These are phyloP conservation scores for Stemphylium beticola DNA, from an alignment of 2,329 filamentous ascomycete species.

Conservation along the genomic window DNA sequence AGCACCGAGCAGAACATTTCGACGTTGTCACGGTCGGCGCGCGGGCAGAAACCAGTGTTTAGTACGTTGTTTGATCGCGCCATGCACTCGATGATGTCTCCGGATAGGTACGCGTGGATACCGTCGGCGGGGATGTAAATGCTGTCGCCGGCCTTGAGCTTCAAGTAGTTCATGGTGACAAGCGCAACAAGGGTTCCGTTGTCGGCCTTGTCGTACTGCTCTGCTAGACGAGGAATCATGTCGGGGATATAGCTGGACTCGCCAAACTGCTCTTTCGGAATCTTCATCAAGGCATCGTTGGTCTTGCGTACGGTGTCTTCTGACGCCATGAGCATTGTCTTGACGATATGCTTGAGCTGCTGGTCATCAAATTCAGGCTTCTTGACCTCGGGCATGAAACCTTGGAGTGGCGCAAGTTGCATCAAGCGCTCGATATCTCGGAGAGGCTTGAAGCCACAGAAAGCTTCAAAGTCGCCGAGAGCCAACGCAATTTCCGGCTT, in stretches of 20 bases:
- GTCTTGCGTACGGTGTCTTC: conserved; percentile 60
- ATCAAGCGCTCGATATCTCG: conserved; percentile 65
- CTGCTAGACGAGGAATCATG: conserved; percentile 68
- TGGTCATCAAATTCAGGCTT: conserved; percentile 62
- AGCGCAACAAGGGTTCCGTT: conserved; percentile 73
- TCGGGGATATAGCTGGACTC: conserved; percentile 65
- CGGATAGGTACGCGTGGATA: conserved; percentile 74
- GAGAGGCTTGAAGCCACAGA: conserved; percentile 75
- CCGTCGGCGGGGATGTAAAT: conserved; percentile 76
- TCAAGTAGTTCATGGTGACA: conserved; percentile 76
- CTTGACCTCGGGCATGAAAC: conserved; percentile 57
- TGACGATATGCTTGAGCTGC: conserved; percentile 63
- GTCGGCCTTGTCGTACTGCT: conserved; percentile 69
- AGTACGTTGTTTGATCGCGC: conserved; percentile 76
- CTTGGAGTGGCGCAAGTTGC: conserved; percentile 59
- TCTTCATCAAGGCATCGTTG: conserved; percentile 58
- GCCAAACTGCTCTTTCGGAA: conserved; percentile 58
- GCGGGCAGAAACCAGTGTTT: conserved; percentile 75
- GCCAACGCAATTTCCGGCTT: conserved; percentile 82
- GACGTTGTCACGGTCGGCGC: conserved; percentile 66
- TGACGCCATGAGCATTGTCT: conserved; percentile 61
- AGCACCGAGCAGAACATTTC: conserved; percentile 69
- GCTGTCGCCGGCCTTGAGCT: conserved; percentile 68
- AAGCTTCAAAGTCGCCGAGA: conserved; percentile 73
- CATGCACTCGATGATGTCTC: conserved; percentile 82